Percentiles rank a stretch among this genome's conserved stretches.
Conservation (phyloP, 306 rosid genomes). For the Cicer cuneatum region DNA sequence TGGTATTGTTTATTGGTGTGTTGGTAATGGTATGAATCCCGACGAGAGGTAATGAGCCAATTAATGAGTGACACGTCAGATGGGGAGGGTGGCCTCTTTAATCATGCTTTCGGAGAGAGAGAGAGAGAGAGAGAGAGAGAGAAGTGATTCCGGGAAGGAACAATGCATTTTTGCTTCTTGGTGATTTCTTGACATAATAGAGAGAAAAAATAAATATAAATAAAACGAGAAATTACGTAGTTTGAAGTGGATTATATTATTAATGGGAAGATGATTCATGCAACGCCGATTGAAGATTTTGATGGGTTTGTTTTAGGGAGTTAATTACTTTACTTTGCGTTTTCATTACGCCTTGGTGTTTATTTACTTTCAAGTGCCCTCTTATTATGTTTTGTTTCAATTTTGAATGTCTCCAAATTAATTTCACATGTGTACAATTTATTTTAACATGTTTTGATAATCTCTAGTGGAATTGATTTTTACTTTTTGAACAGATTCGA, state of each 20-base stretch:
- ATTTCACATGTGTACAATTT: too few relatives aligned
- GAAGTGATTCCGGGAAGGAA: neutral
- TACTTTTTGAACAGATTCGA: too few relatives aligned
- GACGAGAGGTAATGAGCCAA: slow-evolving; percentile 59
- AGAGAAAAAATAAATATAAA: neutral
- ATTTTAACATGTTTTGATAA: too few relatives aligned
- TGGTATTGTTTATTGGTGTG: slow-evolving; percentile 71
- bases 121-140: neutral
- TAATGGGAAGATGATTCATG: neutral
- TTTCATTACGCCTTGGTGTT: too few relatives aligned
- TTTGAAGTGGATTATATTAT: neutral
- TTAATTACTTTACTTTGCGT: too few relatives aligned
- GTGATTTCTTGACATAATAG: neutral
- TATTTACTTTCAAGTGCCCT: too few relatives aligned
- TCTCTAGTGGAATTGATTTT: too few relatives aligned
- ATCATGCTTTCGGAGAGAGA: slow-evolving; percentile 51
- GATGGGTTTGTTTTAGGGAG: too few relatives aligned
- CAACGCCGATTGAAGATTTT: neutral
- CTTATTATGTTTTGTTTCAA: too few relatives aligned
- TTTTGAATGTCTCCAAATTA: too few relatives aligned
- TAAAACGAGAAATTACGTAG: too few relatives aligned
- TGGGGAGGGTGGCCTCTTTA: slow-evolving; percentile 35
- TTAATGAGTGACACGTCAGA: slow-evolving; percentile 59
- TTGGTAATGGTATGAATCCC: slow-evolving; percentile 89
- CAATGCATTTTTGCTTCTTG: neutral